phyloP scores from a whole-genome alignment of 202 grass and related monocot species.

The Zoysia matrella region DNA sequence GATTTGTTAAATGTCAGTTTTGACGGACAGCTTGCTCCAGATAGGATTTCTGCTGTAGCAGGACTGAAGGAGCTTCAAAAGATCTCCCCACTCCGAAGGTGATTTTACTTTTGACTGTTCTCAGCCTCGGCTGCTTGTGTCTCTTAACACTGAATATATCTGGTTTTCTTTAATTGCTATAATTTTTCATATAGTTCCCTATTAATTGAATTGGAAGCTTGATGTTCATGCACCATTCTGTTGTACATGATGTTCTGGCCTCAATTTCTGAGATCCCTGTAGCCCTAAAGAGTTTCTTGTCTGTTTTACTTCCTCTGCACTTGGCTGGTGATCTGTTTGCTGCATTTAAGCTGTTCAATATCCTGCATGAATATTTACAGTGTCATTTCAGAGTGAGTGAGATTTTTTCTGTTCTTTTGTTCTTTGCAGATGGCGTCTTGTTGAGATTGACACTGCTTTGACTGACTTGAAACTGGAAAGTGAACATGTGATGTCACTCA shows the following conservation, averaged over 20 bases:
- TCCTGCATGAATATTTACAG: constrained; percentile 13
- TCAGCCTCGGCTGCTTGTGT: background rate
- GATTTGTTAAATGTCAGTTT: constrained; percentile 99
- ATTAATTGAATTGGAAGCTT: background rate
- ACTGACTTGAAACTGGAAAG: constrained; percentile 72
- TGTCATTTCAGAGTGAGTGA: background rate
- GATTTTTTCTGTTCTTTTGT: background rate
- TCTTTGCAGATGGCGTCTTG: constrained; percentile 78
- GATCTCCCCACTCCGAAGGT: constrained; percentile 78
- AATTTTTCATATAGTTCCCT: constrained; percentile 22
- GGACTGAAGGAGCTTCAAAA: constrained; percentile 84
- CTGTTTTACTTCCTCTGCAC: constrained; percentile 23
- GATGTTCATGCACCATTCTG: background rate
- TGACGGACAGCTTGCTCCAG: constrained; percentile 84
- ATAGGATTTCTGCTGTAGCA: constrained; percentile 79
- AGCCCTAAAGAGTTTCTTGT: constrained; percentile 15
- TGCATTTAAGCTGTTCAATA: background rate
- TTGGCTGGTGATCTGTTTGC: background rate
- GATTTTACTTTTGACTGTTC: constrained; percentile 35
- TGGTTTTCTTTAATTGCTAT: constrained; percentile 13
- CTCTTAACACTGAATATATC: background rate
- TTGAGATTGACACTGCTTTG: constrained; percentile 88
- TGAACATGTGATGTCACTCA: constrained; percentile 80
- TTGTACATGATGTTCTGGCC: constrained; percentile 16
- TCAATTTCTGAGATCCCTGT: background rate